Percentiles rank a stretch among this genome's conserved stretches.
Evolutionary conservation across 139 green algal species (phyloP).

Genomic region (Chlamydomonas sp.): DNA sequence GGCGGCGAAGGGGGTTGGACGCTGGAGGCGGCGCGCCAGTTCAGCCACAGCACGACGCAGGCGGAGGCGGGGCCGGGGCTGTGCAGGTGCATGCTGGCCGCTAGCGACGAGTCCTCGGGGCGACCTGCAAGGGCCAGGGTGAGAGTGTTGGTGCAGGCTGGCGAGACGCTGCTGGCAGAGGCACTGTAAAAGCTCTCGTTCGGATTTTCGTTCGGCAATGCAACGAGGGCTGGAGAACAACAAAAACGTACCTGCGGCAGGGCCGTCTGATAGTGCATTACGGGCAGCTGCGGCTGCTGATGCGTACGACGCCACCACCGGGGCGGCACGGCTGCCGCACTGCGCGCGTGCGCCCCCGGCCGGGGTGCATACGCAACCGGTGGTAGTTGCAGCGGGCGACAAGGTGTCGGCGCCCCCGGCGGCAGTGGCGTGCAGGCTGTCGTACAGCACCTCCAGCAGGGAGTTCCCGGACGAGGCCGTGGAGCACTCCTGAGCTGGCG

Average conservation of each 20-base stretch:
- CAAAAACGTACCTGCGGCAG: neutral
- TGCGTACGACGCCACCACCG: slow-evolving; percentile 18
- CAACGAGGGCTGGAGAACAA: neutral
- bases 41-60: slow-evolving; percentile 17
- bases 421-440: neutral
- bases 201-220: too few relatives aligned
- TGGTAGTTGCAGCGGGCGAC: too few relatives aligned
- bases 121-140: neutral
- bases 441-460: slow-evolving; percentile 21
- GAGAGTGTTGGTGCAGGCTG: neutral
- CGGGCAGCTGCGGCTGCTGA: neutral
- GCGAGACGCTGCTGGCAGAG: too few relatives aligned
- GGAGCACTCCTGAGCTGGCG: neutral
- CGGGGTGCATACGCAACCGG: neutral
- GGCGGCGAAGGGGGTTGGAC: neutral
- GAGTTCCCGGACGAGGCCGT: neutral
- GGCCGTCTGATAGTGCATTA: neutral
- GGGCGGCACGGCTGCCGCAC: neutral
- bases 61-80: neutral
- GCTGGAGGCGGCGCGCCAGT: neutral
- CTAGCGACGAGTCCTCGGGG: neutral
- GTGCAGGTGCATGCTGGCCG: neutral
- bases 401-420: neutral
- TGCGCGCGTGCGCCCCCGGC: neutral
- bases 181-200: too few relatives aligned